Evolutionary conservation across 352 stramenopile genomes (phyloP), one percentile per base, ranked within the genome.

Genomic region (Phytopythium ostracodes): DNA sequence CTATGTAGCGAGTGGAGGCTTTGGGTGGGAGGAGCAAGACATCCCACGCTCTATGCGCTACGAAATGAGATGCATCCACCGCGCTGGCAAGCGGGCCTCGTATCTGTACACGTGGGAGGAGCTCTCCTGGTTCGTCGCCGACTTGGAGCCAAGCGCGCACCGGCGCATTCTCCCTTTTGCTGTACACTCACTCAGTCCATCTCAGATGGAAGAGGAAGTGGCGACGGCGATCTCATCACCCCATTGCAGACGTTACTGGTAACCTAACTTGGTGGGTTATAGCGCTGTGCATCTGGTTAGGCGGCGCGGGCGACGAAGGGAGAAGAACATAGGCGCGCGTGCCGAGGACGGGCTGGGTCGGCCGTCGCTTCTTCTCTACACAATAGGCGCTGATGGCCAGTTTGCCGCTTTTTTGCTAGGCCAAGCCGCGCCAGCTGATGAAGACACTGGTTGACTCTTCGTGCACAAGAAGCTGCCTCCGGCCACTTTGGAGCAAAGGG

Each of bases 31-130:
- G 27, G 47, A 36, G 47, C 24, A 17, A 25, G 2, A 25, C 0
- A 18, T 12, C 29, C 15, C 20, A 6, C 35, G 35, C 53, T 59
- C 53, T 57, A 57, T 44, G 29, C 33, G 31, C 12, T 10, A 22
- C 53, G 35, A 43, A 57, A 46, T 59, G 53, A 59, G 33, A 59
- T 59, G 53, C 53, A 59, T 31, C 53, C 53, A 49, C 36, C 33
- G 53, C 22, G 53, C 53, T 58, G 52, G 52, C 52, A 46, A 33
- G 35, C n/a, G 35, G 22, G 35, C 4, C 38, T 49, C 53, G 53
- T 33, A 59, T 59, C 53, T 59, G 53, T 14, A 29, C n/a, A 44
- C 51, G 31, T 59, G 25, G 25, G 35, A 22, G 35, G 53, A 49
- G n/a, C 36, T 14, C 51, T 56, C 7, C 18, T 31, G n/a, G 52